phyloP scores from a whole-genome alignment of 2,329 filamentous ascomycete species.

The Sphaerostilbella broomeana region DNA sequence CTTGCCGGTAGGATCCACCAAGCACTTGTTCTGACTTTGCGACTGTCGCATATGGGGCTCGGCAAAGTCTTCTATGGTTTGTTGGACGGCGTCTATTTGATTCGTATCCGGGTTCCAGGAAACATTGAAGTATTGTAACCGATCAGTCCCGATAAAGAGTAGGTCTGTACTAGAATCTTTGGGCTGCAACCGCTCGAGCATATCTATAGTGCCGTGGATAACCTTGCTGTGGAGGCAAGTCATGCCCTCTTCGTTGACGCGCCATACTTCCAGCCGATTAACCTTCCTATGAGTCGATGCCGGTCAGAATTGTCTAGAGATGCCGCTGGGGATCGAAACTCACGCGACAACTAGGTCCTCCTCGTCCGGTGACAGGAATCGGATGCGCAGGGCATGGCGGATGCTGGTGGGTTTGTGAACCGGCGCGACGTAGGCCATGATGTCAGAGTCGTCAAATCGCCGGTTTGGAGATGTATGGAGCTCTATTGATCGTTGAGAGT shows the following conservation, averaged over 20 bases:
- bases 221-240: slow-evolving; percentile 59
- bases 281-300: slow-evolving; percentile 54
- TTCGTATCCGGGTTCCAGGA: slow-evolving; percentile 63
- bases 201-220: slow-evolving; percentile 79
- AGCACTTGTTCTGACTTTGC: slow-evolving; percentile 73
- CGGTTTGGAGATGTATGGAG: neutral
- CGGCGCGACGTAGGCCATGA: slow-evolving; percentile 90
- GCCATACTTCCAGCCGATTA: slow-evolving; percentile 82
- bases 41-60: slow-evolving; percentile 65
- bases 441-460: slow-evolving; percentile 3
- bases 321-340: slow-evolving; percentile 28
- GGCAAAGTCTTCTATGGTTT: slow-evolving; percentile 45
- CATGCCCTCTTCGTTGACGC: slow-evolving; percentile 57
- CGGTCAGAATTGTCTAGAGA: neutral
- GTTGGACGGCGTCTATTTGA: slow-evolving; percentile 45
- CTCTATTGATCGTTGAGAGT: slow-evolving; percentile 16
- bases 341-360: slow-evolving; percentile 86
- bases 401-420: slow-evolving; percentile 91
- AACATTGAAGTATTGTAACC: slow-evolving; percentile 84
- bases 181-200: slow-evolving; percentile 75
- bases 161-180: slow-evolving; percentile 70
- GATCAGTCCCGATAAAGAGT: slow-evolving; percentile 86
- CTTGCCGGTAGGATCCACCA: slow-evolving; percentile 71
- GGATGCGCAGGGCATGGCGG: slow-evolving; percentile 76
- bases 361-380: slow-evolving; percentile 65